Conservation (phyloP, 305 asterid genomes). For the Lippia alba region DNA sequence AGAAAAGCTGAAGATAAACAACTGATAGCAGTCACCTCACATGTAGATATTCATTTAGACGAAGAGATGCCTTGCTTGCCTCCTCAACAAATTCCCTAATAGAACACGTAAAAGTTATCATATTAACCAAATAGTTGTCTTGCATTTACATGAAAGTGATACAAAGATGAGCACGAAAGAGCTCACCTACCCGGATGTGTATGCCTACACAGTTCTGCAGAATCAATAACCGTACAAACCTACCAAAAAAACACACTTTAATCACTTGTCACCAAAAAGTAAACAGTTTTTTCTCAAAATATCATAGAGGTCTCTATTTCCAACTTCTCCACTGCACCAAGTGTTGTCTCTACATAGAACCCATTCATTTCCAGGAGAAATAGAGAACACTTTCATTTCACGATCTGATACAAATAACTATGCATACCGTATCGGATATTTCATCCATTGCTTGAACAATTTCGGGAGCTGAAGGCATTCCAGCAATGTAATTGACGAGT, state of each 20-base stretch:
- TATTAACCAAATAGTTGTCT: slow-evolving; percentile 6
- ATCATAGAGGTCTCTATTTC: slow-evolving; percentile 3
- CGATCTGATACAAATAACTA: neutral
- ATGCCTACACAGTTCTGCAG: slow-evolving; percentile 94
- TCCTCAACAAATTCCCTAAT: slow-evolving; percentile 80
- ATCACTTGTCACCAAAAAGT: slow-evolving; percentile 12
- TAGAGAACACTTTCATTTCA: neutral
- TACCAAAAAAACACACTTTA: slow-evolving; percentile 37
- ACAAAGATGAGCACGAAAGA: slow-evolving; percentile 16
- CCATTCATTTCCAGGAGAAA: slow-evolving; percentile 6
- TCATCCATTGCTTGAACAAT: slow-evolving; percentile 89
- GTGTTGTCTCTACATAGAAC: slow-evolving; percentile 2
- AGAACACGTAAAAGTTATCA: slow-evolving; percentile 12
- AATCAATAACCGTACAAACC: slow-evolving; percentile 92
- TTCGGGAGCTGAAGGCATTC: slow-evolving; percentile 84
- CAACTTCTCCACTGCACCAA: slow-evolving; percentile 6
- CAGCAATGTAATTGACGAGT: slow-evolving; percentile 68
- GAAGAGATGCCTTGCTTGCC: slow-evolving; percentile 86
- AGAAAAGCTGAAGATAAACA: slow-evolving; percentile 27
- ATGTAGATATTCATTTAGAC: slow-evolving; percentile 83
- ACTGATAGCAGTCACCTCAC: slow-evolving; percentile 74
- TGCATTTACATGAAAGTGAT: slow-evolving; percentile 5
- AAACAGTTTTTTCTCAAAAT: slow-evolving; percentile 5
- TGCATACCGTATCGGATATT: slow-evolving; percentile 80
- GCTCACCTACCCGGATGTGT: slow-evolving; percentile 97